Evolutionary conservation across 75 land plant species (phyloP).

Genomic region (Pinus albicaulis): DNA sequence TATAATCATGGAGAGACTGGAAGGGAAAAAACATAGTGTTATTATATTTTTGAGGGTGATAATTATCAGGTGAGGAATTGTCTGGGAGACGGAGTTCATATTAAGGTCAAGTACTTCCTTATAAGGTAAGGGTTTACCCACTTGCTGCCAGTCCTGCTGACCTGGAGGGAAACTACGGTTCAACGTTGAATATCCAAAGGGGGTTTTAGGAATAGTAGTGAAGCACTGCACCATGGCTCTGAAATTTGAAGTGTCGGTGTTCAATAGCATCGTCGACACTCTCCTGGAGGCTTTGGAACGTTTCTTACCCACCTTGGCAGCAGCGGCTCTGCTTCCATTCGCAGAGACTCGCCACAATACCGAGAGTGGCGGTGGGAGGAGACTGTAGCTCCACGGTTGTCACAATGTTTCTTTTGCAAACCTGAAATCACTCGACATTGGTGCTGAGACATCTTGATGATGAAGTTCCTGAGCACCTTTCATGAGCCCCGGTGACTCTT

Average conservation of each 20-base stretch:
- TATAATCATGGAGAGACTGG: not conserved
- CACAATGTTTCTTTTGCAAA: not conserved
- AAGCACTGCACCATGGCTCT: no score
- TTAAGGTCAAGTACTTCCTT: no score
- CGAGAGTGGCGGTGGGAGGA: not conserved
- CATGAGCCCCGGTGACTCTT: no score
- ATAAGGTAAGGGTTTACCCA: no score
- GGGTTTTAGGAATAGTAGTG: no score
- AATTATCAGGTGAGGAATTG: not conserved
- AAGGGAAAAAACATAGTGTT: not conserved
- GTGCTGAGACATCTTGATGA: not conserved
- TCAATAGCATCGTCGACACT: constrained; percentile 54
- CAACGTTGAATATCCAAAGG: no score
- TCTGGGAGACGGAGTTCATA: not conserved
- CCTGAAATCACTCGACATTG: no score
- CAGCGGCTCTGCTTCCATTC: not conserved
- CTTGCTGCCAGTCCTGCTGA: no score
- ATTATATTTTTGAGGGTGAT: not conserved
- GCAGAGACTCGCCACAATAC: not conserved
- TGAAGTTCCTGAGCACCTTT: no score
- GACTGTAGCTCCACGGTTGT: no score
- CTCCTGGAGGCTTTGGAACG: constrained; percentile 39
- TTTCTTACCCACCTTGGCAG: no score
- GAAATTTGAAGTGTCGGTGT: no score
- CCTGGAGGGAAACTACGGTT: not conserved